Conservation (phyloP, 2,329 filamentous ascomycete genomes). For the Xylaria sp. region DNA sequence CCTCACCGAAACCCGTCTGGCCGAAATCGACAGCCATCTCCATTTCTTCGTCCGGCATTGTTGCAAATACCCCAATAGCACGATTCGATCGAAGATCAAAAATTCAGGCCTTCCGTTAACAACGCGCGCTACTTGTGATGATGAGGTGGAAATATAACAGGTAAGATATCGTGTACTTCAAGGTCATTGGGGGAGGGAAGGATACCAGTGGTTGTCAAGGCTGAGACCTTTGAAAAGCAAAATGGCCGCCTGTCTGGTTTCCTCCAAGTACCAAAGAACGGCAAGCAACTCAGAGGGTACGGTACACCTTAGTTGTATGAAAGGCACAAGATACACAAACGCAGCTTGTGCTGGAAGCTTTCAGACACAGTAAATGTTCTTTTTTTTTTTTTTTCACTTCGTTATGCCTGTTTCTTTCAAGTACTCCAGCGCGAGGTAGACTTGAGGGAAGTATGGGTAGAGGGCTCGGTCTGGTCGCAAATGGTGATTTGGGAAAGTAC, state of each 20-base stretch:
- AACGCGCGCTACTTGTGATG: slow-evolving; percentile 10
- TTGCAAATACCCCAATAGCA: slow-evolving; percentile 19
- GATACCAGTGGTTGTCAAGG: background rate
- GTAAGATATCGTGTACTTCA: slow-evolving; percentile 13
- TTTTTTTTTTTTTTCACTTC: background rate
- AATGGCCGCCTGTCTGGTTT: background rate
- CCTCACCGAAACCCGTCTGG: slow-evolving; percentile 45
- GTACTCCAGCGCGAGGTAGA: background rate
- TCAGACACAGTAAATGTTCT: background rate
- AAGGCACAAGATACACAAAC: slow-evolving; percentile 5
- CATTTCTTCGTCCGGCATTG: slow-evolving; percentile 50
- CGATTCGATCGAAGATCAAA: background rate
- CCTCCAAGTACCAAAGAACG: background rate
- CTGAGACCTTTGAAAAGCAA: background rate
- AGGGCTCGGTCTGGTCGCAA: slow-evolving; percentile 2
- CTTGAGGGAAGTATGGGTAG: background rate
- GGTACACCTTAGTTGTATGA: background rate
- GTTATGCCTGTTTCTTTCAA: background rate
- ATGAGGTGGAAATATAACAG: slow-evolving; percentile 4
- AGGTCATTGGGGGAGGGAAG: slow-evolving; percentile 19
- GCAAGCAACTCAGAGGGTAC: background rate
- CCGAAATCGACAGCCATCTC: slow-evolving; percentile 49
- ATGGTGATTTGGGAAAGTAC: background rate
- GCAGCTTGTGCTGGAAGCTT: background rate
- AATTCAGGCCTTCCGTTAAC: slow-evolving; percentile 5